These are phyloP conservation scores for Colletotrichum nymphaeae DNA, from an alignment of 2,329 filamentous ascomycete genomes.

Conservation along the genomic window DNA sequence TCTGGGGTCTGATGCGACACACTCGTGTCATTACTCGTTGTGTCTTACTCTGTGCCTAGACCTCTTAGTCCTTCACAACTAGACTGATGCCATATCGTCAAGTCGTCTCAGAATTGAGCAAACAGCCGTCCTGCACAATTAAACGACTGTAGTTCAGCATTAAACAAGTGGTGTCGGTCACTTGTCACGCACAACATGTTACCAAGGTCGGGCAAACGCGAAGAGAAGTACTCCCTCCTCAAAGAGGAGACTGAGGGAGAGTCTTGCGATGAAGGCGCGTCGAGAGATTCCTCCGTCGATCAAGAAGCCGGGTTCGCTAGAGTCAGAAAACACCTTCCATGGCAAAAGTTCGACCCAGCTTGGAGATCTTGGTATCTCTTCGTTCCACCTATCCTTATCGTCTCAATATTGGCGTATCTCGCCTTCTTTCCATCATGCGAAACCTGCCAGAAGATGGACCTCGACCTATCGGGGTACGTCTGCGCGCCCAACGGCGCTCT, in stretches of 20 bases:
- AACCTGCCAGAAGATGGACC: conserved; percentile 2
- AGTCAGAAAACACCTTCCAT: neutral
- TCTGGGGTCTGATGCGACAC: too few relatives aligned
- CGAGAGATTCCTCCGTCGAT: neutral
- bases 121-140: too few relatives aligned
- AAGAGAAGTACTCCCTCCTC: conserved; percentile 19
- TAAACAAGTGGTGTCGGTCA: too few relatives aligned
- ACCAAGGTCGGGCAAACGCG: neutral
- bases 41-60: too few relatives aligned
- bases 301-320: neutral
- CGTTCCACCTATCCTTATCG: conserved; percentile 6
- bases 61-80: too few relatives aligned
- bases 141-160: too few relatives aligned
- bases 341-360: conserved; percentile 16
- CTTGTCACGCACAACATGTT: neutral
- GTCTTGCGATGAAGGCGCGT: conserved; percentile 1
- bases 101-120: too few relatives aligned
- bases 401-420: neutral
- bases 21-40: too few relatives aligned
- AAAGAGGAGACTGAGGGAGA: conserved; percentile 5
- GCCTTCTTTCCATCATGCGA: conserved; percentile 27
- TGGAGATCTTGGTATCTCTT: conserved; percentile 26
- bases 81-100: too few relatives aligned
- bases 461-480: conserved; percentile 10
- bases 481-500: conserved; percentile 21